These are phyloP conservation scores for Bipolaris zeicola DNA, from an alignment of 2,329 filamentous ascomycete genomes.

Conservation along the genomic window DNA sequence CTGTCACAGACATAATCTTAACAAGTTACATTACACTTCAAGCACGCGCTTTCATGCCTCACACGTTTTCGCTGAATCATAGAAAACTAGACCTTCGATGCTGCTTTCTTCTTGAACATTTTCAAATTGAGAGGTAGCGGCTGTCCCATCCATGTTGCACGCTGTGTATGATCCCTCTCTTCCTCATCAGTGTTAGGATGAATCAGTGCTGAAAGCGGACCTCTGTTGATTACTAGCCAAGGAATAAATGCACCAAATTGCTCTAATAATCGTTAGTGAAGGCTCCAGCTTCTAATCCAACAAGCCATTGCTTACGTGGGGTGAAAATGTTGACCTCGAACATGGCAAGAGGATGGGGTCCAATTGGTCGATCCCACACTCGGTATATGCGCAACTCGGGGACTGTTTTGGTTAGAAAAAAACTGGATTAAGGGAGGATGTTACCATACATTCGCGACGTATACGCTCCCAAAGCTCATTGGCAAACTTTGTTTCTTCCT, in stretches of 20 bases:
- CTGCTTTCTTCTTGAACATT: slow-evolving; percentile 51
- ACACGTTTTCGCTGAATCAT: background rate
- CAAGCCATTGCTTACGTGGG: slow-evolving; percentile 52
- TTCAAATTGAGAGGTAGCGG: slow-evolving; percentile 64
- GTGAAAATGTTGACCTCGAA: slow-evolving; percentile 91
- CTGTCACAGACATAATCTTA: background rate
- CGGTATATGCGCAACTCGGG: slow-evolving; percentile 83
- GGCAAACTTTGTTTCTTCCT: slow-evolving; percentile 69
- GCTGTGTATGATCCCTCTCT: slow-evolving; percentile 66
- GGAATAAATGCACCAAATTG: slow-evolving; percentile 89
- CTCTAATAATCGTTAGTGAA: slow-evolving; percentile 44
- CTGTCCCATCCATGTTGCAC: slow-evolving; percentile 77
- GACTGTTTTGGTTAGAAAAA: slow-evolving; percentile 57
- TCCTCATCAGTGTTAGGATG: slow-evolving; percentile 81
- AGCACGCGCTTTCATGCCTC: background rate
- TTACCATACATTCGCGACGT: slow-evolving; percentile 71
- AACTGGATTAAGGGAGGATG: background rate
- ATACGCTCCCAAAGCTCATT: slow-evolving; percentile 77
- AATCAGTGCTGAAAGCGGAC: slow-evolving; percentile 76
- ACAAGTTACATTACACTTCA: background rate
- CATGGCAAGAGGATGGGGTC: slow-evolving; percentile 84
- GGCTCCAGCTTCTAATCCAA: background rate
- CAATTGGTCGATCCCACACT: slow-evolving; percentile 77
- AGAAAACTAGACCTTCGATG: background rate
- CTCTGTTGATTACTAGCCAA: slow-evolving; percentile 82